Percentiles rank a stretch among this genome's conserved stretches.
Conservation (phyloP, 2,329 filamentous ascomycete species). For the Trichoderma semiorbis region DNA sequence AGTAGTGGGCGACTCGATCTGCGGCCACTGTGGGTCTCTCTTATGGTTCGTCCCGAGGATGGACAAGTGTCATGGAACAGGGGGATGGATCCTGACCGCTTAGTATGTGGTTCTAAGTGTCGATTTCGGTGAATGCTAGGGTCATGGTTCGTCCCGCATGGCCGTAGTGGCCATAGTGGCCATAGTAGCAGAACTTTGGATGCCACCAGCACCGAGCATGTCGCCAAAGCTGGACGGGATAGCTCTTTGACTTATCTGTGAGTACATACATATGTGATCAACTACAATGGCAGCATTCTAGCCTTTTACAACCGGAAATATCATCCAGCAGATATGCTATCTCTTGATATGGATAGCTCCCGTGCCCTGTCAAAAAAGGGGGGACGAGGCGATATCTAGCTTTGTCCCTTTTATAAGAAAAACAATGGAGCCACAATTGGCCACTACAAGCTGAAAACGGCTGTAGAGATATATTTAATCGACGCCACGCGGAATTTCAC, state of each 20-base stretch:
- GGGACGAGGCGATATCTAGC: neutral
- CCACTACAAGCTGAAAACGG: neutral
- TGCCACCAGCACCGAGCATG: neutral
- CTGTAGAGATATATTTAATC: constrained; percentile 2
- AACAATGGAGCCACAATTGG: neutral
- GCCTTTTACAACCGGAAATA: neutral
- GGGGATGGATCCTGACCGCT: constrained; percentile 29
- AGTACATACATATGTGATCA: neutral
- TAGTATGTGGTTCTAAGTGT: constrained; percentile 25
- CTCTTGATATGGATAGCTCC: neutral
- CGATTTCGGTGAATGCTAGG: constrained; percentile 37
- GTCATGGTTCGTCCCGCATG: constrained; percentile 29
- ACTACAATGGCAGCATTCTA: neutral
- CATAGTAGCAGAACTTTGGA: neutral
- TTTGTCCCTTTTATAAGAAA: neutral
- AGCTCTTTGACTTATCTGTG: neutral
- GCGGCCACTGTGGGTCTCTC: constrained; percentile 39
- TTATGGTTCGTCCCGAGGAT: constrained; percentile 37
- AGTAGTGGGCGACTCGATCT: constrained; percentile 35
- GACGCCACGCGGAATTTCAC: neutral
- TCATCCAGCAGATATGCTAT: neutral
- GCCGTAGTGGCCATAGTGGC: constrained; percentile 11
- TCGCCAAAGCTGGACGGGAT: neutral
- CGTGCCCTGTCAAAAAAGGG: neutral
- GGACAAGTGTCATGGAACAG: constrained; percentile 37